Conservation (phyloP, 108 stramenopile genomes). For the Fragilariopsis cylindrus region DNA sequence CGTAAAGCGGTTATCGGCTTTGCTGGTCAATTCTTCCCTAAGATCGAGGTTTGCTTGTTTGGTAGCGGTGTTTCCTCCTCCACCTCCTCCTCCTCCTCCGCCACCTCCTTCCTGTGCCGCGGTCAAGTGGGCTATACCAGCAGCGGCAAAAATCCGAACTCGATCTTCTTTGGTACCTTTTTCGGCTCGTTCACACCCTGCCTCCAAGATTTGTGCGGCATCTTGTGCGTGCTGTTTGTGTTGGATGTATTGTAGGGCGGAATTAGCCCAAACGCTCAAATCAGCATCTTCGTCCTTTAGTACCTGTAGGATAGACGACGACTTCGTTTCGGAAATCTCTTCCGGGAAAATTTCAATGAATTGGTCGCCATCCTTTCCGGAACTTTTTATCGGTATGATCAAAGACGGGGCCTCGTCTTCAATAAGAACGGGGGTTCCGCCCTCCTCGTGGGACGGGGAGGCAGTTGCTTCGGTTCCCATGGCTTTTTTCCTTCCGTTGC, state of each 20-base stretch:
- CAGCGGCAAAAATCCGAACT: constrained; percentile 63
- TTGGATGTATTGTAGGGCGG: constrained; percentile 68
- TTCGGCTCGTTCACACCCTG: constrained; percentile 58
- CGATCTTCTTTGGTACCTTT: constrained; percentile 47
- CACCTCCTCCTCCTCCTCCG: constrained; percentile 2
- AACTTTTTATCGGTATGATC: constrained; percentile 15
- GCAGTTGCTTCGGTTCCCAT: constrained; percentile 1
- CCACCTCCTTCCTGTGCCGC: constrained; percentile 36
- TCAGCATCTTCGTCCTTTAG: constrained; percentile 70
- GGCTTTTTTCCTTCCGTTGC: not conserved
- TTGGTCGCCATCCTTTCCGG: not conserved
- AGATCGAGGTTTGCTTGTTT: constrained; percentile 31
- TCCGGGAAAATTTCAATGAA: constrained; percentile 88
- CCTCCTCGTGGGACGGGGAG: not conserved
- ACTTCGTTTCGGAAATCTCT: constrained; percentile 64
- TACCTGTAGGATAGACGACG: constrained; percentile 53
- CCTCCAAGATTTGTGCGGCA: constrained; percentile 60
- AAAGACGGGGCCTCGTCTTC: not conserved
- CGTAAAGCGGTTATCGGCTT: constrained; percentile 76
- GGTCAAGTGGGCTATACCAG: constrained; percentile 78
- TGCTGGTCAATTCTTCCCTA: constrained; percentile 52
- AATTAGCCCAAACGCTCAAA: constrained; percentile 60
- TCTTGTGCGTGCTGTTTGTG: constrained; percentile 53
- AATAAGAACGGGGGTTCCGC: not conserved
- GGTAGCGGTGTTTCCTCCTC: not conserved